A percentile compares a stretch with the other conserved stretches of the same genome.
These are phyloP conservation scores for Heracleum sosnowskyi DNA, from an alignment of 129 eudicot species.

Conservation along the genomic window DNA sequence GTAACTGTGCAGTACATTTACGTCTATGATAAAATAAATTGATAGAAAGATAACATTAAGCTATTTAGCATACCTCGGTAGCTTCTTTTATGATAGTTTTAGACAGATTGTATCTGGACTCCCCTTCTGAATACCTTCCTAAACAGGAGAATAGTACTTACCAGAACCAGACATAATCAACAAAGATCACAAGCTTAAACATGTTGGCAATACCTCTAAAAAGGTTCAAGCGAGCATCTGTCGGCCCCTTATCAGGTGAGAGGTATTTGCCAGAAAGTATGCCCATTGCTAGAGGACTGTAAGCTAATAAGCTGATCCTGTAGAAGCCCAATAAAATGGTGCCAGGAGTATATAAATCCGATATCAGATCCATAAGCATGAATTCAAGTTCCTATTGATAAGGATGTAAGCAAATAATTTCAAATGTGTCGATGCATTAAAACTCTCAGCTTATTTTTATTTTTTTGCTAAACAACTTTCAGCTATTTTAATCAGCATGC, in stretches of 20 bases:
- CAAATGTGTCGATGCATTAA: too few species aligned
- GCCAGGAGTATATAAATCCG: background rate
- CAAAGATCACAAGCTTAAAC: slow-evolving; percentile 2
- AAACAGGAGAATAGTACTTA: slow-evolving; percentile 2
- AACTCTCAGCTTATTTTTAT: too few species aligned
- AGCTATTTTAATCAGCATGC: too few species aligned
- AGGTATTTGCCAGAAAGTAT: slow-evolving; percentile 90
- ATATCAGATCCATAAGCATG: background rate
- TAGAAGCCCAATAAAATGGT: slow-evolving; percentile 8
- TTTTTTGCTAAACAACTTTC: too few species aligned
- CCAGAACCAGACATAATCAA: slow-evolving; percentile 1
- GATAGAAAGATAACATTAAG: background rate
- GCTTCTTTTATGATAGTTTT: slow-evolving; percentile 38
- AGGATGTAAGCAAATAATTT: background rate
- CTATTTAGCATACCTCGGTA: slow-evolving; percentile 34
- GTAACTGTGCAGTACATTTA: background rate
- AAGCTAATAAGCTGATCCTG: slow-evolving; percentile 82
- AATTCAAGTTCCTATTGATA: background rate
- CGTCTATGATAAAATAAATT: background rate
- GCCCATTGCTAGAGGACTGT: slow-evolving; percentile 98
- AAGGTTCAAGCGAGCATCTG: slow-evolving; percentile 78
- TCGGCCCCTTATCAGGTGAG: slow-evolving; percentile 55
- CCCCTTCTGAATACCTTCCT: slow-evolving; percentile 95
- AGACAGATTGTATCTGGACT: slow-evolving; percentile 77
- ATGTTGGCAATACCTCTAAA: slow-evolving; percentile 44